Conservation (phyloP, 2,329 filamentous ascomycete genomes). For the Cladobotryum mycophilum region DNA sequence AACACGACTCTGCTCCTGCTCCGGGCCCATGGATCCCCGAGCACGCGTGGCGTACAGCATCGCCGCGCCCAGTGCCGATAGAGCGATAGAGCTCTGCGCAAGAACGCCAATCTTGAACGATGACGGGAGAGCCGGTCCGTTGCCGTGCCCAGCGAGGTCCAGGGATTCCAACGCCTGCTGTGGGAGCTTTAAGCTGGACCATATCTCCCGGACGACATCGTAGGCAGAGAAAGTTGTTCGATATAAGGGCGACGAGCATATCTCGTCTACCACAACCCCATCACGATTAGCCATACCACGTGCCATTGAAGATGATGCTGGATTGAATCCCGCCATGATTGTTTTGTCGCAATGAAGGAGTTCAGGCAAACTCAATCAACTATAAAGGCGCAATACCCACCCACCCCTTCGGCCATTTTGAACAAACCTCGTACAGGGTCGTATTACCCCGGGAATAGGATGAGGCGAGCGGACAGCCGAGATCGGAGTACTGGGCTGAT, state of each 20-base stretch:
- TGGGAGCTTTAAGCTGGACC: constrained; percentile 14
- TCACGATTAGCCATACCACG: not conserved
- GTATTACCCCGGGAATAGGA: no score
- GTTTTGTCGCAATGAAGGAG: no score
- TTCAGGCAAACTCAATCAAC: no score
- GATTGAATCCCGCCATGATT: no score
- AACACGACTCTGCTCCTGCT: constrained; percentile 3
- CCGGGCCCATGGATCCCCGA: no score
- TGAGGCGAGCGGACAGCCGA: no score
- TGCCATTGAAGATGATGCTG: not conserved
- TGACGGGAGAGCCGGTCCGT: constrained; percentile 32
- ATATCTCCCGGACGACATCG: constrained; percentile 12
- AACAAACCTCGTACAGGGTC: no score
- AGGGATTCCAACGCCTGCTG: constrained; percentile 8
- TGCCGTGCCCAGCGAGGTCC: constrained; percentile 9
- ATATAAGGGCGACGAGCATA: not conserved
- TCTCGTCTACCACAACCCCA: not conserved
- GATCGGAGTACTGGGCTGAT: no score
- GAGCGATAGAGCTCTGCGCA: constrained; percentile 45
- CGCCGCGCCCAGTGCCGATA: constrained; percentile 45
- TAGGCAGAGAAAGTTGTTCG: constrained; percentile 9
- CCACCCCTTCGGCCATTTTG: no score
- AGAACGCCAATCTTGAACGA: constrained; percentile 50
- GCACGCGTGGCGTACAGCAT: constrained; percentile 32
- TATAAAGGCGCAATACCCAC: no score